These are phyloP conservation scores for Lactifluus echinatus DNA, from an alignment of 768 basidiomycete genomes.

Conservation along the genomic window DNA sequence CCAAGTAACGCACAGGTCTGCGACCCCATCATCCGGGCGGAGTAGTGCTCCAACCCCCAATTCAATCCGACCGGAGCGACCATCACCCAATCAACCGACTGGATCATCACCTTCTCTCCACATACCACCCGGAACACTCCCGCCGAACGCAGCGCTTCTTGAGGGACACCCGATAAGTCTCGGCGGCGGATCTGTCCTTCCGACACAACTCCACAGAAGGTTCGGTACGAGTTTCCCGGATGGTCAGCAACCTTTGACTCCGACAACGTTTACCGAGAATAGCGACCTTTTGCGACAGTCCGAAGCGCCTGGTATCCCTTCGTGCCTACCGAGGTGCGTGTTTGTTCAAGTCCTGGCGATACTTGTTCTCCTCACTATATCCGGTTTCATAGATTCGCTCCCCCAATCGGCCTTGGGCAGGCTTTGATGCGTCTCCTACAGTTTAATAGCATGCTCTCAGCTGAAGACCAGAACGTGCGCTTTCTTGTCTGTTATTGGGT, in stretches of 20 bases:
- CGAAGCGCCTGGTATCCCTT: neutral
- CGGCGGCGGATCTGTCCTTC: neutral
- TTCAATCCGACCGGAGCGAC: constrained; percentile 20
- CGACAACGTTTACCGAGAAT: constrained; percentile 5
- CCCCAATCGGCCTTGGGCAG: constrained; percentile 47
- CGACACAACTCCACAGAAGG: constrained; percentile 5
- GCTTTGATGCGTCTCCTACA: constrained; percentile 56
- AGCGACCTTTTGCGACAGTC: constrained; percentile 6
- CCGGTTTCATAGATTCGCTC: neutral
- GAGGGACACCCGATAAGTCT: constrained; percentile 20
- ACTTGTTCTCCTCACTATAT: neutral
- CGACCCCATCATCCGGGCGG: constrained; percentile 3
- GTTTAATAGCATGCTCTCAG: constrained; percentile 58
- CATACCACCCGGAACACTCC: constrained; percentile 30
- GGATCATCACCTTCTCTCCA: constrained; percentile 43
- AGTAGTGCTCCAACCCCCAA: constrained; percentile 15
- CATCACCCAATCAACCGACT: constrained; percentile 36
- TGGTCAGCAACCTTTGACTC: constrained; percentile 1
- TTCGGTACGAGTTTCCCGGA: neutral
- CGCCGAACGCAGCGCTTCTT: constrained; percentile 19
- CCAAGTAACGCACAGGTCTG: constrained; percentile 15
- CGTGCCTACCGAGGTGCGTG: constrained; percentile 6
- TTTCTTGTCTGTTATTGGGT: neutral
- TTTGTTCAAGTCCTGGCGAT: neutral
- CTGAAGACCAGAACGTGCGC: constrained; percentile 42